These are phyloP conservation scores for Euphorbia pulcherrima DNA, from an alignment of 345 rosid genomes.

Conservation along the genomic window DNA sequence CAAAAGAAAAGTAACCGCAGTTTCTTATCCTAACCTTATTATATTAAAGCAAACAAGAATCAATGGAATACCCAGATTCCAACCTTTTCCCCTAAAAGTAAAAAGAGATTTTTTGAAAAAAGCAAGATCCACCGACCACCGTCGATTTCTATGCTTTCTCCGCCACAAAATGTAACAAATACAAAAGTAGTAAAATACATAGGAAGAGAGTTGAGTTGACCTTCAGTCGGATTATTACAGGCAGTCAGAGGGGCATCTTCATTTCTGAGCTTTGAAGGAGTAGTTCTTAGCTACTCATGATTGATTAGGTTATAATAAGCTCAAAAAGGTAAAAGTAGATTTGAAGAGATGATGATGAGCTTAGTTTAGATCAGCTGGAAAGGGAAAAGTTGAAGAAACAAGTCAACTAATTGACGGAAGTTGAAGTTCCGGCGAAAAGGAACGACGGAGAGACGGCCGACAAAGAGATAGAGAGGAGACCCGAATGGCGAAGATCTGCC, in stretches of 20 bases:
- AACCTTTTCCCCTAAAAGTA: background rate
- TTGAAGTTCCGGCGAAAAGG: constrained; percentile 15
- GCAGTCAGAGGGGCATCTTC: constrained; percentile 31
- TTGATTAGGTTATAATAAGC: background rate
- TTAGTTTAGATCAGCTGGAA: constrained; percentile 26
- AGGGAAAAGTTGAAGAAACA: background rate
- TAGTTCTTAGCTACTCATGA: constrained; percentile 14
- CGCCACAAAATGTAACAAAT: background rate
- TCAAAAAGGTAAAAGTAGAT: background rate
- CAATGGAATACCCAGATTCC: background rate
- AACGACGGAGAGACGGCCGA: background rate
- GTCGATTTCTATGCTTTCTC: constrained; percentile 17
- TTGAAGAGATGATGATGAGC: background rate
- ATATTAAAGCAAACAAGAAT: constrained; percentile 7
- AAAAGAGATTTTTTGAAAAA: background rate
- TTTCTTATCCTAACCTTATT: background rate
- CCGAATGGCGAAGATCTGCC: too few relatives aligned
- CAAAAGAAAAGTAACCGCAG: constrained; percentile 5
- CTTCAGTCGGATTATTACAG: constrained; percentile 31
- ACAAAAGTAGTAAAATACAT: background rate
- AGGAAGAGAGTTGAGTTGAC: constrained; percentile 25
- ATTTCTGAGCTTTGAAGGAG: constrained; percentile 15
- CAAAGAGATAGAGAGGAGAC: constrained; percentile 9
- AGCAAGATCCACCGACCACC: constrained; percentile 8
- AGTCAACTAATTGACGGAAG: background rate